A percentile compares a stretch with the other conserved stretches of the same genome.
phyloP scores from a whole-genome alignment of 192 early-diverging fungal genomes.

The Backusella macrospora region DNA sequence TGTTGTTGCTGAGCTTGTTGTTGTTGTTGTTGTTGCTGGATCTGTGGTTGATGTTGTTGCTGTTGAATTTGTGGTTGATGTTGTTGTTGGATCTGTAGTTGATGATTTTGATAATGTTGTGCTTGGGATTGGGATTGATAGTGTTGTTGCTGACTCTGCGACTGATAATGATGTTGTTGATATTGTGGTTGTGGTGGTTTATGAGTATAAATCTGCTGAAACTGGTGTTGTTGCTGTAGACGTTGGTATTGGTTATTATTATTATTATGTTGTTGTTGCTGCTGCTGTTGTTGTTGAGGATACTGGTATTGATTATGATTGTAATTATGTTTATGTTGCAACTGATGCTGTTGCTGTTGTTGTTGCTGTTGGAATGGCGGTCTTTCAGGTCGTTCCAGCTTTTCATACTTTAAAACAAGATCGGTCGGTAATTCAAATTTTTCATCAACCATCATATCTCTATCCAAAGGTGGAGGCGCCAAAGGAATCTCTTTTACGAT shows the following conservation, averaged over 20 bases:
- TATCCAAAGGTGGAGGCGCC: conserved; percentile 7
- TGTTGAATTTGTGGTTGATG: not conserved
- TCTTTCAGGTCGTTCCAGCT: not conserved
- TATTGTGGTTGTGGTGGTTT: not conserved
- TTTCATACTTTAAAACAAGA: conserved; percentile 8
- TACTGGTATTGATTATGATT: not conserved
- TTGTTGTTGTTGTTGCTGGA: not conserved
- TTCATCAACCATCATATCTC: conserved; percentile 1
- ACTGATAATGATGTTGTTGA: not conserved
- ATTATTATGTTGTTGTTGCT: not conserved
- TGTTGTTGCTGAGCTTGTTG: not conserved
- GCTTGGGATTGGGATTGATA: not conserved
- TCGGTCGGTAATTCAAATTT: conserved; percentile 15
- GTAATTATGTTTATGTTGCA: not conserved
- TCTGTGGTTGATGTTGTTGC: not conserved
- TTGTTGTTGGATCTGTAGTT: not conserved
- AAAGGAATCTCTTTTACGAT: conserved; percentile 1
- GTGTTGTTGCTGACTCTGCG: not conserved
- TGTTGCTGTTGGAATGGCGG: not conserved
- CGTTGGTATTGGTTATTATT: not conserved
- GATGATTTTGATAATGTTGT: not conserved
- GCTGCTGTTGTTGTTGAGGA: not conserved
- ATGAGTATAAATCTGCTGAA: not conserved
- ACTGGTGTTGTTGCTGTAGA: not conserved
- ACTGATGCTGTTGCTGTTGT: not conserved